Evolutionary conservation across 129 eudicot species (phyloP), one percentile per base, ranked within the genome.

Genomic region (Escallonia rubra): DNA sequence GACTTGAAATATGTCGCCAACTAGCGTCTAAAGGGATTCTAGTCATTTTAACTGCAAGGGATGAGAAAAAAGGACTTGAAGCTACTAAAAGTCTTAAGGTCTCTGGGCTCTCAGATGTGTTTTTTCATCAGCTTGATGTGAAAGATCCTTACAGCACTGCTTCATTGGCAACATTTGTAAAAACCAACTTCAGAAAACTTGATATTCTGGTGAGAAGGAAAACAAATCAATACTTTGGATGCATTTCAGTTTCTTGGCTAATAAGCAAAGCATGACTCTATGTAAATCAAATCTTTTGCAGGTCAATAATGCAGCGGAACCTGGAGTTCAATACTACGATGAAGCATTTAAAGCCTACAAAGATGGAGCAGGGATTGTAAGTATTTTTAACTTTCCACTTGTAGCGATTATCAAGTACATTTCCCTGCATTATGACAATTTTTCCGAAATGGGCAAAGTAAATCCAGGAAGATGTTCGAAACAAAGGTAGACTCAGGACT

Each of bases 321-420:
- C 38, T 70, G 66, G 82, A 57, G 23, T 70, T 7, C 62, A 70
- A 12, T 72, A 74, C 3, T 8, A 66, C 10, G 48, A 61, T 43
- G 75, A 82, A n/a, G 68, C 59, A 15, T 66, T 74, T 7, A 74
- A 41, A 66, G 71, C 75, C 48, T 78, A 74, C 71, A 78, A 82
- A 68, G 64, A 74, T 44, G 80, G 87, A 48, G 74, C 65, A 10
- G 83, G 71, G 41, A 74, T 73, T 56, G 87, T 82, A 78, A 70
- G 83, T 74, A 67, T 4, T 54, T 52, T 4, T 46, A 4, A 46
- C 50, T n/a, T n/a, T n/a, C n/a, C n/a, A n/a, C n/a, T n/a, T n/a
- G n/a, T n/a, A n/a, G n/a, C n/a, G n/a, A n/a, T 46, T 8, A 54
- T 11, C 5, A 54, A 13, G 12, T 6, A 3, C 4, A 11, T 3